These are phyloP conservation scores for Oxyria digyna DNA, from an alignment of 148 eudicot genomes.

Conservation along the genomic window DNA sequence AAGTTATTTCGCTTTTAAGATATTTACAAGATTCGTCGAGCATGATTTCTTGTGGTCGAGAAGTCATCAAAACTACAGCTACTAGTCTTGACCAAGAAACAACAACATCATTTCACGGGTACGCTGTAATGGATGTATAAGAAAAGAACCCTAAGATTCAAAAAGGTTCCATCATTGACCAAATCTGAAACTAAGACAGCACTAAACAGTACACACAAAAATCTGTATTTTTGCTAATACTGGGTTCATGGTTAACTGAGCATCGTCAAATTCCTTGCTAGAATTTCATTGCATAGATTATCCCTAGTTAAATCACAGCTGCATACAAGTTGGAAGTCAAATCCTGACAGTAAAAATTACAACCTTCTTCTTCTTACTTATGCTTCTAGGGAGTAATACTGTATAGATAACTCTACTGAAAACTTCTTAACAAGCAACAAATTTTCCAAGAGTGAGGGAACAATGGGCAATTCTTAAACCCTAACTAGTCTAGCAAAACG, in stretches of 20 bases:
- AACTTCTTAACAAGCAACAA: neutral
- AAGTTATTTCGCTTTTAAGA: neutral
- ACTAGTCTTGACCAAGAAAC: neutral
- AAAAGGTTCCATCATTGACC: neutral
- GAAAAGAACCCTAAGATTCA: too few relatives aligned
- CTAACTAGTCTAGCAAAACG: neutral
- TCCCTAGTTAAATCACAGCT: neutral
- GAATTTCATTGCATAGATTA: neutral
- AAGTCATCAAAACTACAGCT: neutral
- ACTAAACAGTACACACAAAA: neutral
- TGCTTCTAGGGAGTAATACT: neutral
- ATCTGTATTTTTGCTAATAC: too few relatives aligned
- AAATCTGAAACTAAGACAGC: neutral
- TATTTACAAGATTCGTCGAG: too few relatives aligned
- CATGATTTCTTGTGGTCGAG: neutral
- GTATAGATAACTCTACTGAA: neutral
- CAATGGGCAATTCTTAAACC: neutral
- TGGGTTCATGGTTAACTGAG: neutral
- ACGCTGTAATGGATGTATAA: too few relatives aligned
- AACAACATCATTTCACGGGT: neutral
- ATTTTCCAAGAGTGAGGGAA: neutral
- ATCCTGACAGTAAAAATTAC: neutral
- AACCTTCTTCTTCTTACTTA: neutral
- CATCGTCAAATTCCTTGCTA: neutral
- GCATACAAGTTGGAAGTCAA: neutral